Percentiles rank a stretch among this genome's conserved stretches.
Conservation (phyloP, 495 filamentous ascomycete species). For the Aspergillus nidulans region DNA sequence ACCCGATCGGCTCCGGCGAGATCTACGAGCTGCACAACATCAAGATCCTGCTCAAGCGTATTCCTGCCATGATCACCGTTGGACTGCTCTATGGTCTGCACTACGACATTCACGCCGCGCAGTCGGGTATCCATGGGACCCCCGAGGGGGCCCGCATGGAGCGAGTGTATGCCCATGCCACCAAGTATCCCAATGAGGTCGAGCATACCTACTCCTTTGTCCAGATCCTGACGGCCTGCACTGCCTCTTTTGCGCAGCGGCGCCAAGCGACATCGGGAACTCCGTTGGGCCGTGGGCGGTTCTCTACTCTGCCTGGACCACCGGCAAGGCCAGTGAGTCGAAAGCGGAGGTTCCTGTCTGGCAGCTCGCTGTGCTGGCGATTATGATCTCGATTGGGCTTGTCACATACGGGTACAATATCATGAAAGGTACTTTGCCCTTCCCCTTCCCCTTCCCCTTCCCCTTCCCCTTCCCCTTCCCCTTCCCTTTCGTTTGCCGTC, state of each 20-base stretch:
- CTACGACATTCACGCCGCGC: conserved; percentile 70
- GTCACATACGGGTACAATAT: conserved; percentile 66
- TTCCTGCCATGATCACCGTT: conserved; percentile 54
- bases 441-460: neutral
- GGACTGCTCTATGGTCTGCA: conserved; percentile 61
- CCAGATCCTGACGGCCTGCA: conserved; percentile 69
- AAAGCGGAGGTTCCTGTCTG: conserved; percentile 56
- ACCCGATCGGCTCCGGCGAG: conserved; percentile 61
- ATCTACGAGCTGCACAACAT: conserved; percentile 66
- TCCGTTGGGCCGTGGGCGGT: conserved; percentile 70
- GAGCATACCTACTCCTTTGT: conserved; percentile 74
- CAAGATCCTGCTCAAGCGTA: conserved; percentile 49
- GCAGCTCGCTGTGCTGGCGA: conserved; percentile 52
- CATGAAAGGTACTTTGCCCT: conserved; percentile 49
- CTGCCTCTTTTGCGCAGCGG: conserved; percentile 75
- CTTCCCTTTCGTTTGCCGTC: neutral
- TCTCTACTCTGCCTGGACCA: conserved; percentile 64
- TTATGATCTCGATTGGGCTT: conserved; percentile 53
- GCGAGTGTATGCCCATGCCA: conserved; percentile 51
- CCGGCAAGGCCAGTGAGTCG: conserved; percentile 38
- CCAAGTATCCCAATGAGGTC: conserved; percentile 69
- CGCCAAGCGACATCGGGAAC: conserved; percentile 75
- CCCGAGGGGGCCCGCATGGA: conserved; percentile 64
- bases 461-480: neutral
- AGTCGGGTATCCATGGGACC: conserved; percentile 58